A percentile compares a stretch with the other conserved stretches of the same genome.
phyloP scores from a whole-genome alignment of 1,139 yeast species.

The Meyerozyma guilliermondii region DNA sequence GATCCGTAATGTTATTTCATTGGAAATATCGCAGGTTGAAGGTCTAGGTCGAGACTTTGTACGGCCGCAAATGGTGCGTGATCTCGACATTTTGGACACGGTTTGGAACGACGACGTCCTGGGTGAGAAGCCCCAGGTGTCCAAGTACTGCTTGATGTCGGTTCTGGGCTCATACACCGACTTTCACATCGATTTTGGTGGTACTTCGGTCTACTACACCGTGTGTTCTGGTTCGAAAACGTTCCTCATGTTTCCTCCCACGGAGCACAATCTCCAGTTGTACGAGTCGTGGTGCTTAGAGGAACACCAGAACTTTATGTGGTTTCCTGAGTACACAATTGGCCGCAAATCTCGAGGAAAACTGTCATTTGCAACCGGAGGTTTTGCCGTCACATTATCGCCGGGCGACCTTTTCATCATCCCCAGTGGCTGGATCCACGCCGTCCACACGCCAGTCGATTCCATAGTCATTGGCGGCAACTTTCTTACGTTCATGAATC shows the following conservation, averaged over 20 bases:
- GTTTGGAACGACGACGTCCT: conserved; percentile 43
- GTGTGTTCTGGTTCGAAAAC: conserved; percentile 68
- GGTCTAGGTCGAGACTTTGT: conserved; percentile 44
- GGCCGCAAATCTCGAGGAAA: conserved; percentile 9
- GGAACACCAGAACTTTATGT: conserved; percentile 56
- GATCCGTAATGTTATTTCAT: conserved; percentile 72
- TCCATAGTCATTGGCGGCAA: conserved; percentile 86
- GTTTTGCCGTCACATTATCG: conserved; percentile 58
- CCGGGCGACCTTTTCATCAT: conserved; percentile 76
- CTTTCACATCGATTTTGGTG: conserved; percentile 89
- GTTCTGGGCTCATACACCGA: conserved; percentile 79
- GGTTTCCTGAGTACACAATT: conserved; percentile 52
- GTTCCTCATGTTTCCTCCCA: conserved; percentile 78
- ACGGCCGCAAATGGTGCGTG: conserved; percentile 65
- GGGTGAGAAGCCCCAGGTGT: conserved; percentile 55
- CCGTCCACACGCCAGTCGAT: conserved; percentile 79
- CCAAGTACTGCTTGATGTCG: conserved; percentile 85
- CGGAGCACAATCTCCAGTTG: conserved; percentile 50
- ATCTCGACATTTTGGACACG: conserved; percentile 64
- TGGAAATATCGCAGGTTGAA: conserved; percentile 64
- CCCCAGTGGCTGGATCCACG: conserved; percentile 94
- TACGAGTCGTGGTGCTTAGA: conserved; percentile 74
- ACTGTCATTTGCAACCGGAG: conserved; percentile 29
- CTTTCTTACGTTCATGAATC: conserved; percentile 61
- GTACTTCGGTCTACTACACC: conserved; percentile 87